A percentile compares a stretch with the other conserved stretches of the same genome.
Evolutionary conservation across 495 filamentous ascomycete species (phyloP).

Genomic region (Niebla homalea): DNA sequence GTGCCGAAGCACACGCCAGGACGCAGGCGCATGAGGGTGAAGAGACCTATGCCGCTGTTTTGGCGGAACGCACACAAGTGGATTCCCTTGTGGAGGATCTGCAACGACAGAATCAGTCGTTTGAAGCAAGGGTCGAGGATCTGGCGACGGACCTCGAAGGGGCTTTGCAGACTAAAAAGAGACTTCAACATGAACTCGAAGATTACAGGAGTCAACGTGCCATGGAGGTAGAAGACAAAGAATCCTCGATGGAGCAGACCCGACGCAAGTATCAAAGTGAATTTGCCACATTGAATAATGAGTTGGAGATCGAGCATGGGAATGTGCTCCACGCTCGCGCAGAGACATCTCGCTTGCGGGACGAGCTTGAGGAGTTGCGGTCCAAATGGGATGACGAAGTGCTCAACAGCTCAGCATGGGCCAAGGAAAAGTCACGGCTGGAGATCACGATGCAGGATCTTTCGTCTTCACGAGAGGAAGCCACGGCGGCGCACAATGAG

Average conservation of each 20-base stretch:
- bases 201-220: slow-evolving; percentile 91
- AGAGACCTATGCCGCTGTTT: slow-evolving; percentile 75
- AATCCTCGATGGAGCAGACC: slow-evolving; percentile 91
- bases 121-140: slow-evolving; percentile 86
- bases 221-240: slow-evolving; percentile 94
- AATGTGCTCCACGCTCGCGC: slow-evolving; percentile 56
- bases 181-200: slow-evolving; percentile 93
- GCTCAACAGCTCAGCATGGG: slow-evolving; percentile 94
- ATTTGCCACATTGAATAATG: slow-evolving; percentile 74
- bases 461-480: slow-evolving; percentile 80
- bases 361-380: slow-evolving; percentile 87
- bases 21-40: slow-evolving; percentile 79
- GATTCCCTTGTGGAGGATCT: slow-evolving; percentile 81
- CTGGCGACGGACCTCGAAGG: slow-evolving; percentile 77
- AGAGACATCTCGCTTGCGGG: slow-evolving; percentile 64
- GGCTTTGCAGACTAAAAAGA: slow-evolving; percentile 81
- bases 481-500: slow-evolving; percentile 83
- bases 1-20: slow-evolving; percentile 90
- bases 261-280: slow-evolving; percentile 94
- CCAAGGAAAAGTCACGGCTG: slow-evolving; percentile 88
- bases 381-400: slow-evolving; percentile 99
- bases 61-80: slow-evolving; percentile 86
- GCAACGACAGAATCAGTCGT: slow-evolving; percentile 73
- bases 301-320: slow-evolving; percentile 87
- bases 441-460: slow-evolving; percentile 86